Conservation (phyloP, 192 early-diverging fungal genomes). For the Coemansia sp. region DNA sequence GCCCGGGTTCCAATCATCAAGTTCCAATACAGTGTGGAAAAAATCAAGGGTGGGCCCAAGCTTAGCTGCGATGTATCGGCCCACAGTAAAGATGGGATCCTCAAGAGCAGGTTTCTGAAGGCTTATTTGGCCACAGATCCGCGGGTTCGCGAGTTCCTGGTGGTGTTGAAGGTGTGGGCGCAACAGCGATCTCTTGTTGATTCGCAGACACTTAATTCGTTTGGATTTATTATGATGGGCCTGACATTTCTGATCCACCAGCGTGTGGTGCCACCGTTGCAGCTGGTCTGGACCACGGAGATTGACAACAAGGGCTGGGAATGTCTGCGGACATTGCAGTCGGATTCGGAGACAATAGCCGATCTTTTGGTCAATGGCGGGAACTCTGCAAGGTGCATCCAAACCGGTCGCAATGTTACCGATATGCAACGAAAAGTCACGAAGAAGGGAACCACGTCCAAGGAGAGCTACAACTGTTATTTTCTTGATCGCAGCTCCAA, state of each 20-base stretch:
- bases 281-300: slow-evolving; percentile 20
- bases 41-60: slow-evolving; percentile 23
- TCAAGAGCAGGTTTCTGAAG: neutral
- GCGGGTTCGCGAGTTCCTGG: slow-evolving; percentile 26
- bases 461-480: neutral
- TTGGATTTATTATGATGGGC: slow-evolving; percentile 42
- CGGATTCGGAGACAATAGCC: neutral
- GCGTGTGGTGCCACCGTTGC: slow-evolving; percentile 43
- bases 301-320: slow-evolving; percentile 3
- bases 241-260: slow-evolving; percentile 35
- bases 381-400: neutral
- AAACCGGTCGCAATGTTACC: neutral
- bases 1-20: slow-evolving; percentile 47
- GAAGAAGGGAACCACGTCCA: neutral
- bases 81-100: slow-evolving; percentile 15
- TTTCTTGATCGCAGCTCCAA: neutral
- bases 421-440: neutral
- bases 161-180: slow-evolving; percentile 39
- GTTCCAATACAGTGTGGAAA: slow-evolving; percentile 15
- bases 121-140: slow-evolving; percentile 25
- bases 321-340: slow-evolving; percentile 3
- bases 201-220: slow-evolving; percentile 41
- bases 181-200: slow-evolving; percentile 11
- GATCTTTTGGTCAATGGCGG: slow-evolving; percentile 1
- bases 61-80: slow-evolving; percentile 21